Base-by-base conservation (phyloP, 305 asterid species). In the Fraxinus xanthoxyloides region DNA sequence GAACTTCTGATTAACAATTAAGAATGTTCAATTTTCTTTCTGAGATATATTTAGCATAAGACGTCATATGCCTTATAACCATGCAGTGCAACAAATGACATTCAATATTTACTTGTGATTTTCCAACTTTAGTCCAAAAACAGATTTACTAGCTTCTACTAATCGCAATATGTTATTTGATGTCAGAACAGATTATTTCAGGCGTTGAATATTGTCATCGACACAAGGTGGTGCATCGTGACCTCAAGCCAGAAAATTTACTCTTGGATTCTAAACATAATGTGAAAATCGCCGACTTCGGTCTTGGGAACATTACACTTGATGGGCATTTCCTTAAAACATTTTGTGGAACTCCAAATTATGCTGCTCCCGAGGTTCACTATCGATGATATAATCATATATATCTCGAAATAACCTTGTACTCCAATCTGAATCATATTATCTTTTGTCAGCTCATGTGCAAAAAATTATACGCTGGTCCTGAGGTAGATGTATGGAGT, bases 291-390 rank as follows among this genome's bases (percentile, higher is more conserved):
- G 91, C 90, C 2, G 97, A 92, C 79, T 92, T 92, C 69, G 94
- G 97, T 69, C 84, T 92, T 3, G 93, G 93, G 36, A 90, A 92
- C 63, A 30, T 83, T 54, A 89, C 85, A 91, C 91, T 85, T 0
- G 97, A 92, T 12, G 94, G 97, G 10, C 91, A 91, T 87, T 91
- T 92, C 84, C 93, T 91, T 21, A 91, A 91, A 61, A 92, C 95
- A 17, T 82, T 83, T 72, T 91, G 97, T 43, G 97, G 97, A 73
- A 90, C 92, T 83, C 94, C 93, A 35, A 91, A 90, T 79, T 92
- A 91, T 70, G 97, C 97, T 19, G 97, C 97, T 72, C 97, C 97
- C n/a, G 97, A 91, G 97, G 97, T 92, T 75, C 24, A 36, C 9
- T 9, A 31, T 31, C 15, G 63, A 61, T 17, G 76, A 28, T 38